Base-by-base conservation (phyloP, 164 flowering plant species). In the Nymphaea thermarum region DNA sequence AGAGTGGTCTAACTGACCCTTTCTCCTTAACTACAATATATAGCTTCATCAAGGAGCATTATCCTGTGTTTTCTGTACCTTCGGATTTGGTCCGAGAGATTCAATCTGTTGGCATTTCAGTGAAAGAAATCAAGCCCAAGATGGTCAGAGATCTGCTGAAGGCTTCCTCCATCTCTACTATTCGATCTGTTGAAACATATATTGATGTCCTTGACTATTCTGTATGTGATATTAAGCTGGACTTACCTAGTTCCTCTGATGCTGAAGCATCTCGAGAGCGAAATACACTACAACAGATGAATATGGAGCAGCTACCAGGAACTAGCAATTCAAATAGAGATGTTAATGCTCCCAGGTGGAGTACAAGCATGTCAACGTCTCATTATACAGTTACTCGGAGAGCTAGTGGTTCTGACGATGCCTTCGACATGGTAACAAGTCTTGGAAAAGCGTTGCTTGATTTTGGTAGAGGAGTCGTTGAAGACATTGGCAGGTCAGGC, bases 61-160 rank as follows among this genome's bases (percentile, higher is more conserved):
- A 94, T 79, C 97, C 91, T 25, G 99, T 94, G 45, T 94, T 94
- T 77, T 86, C 88, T 43, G 93, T 94, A 44, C 97, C 99, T n/a
- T 91, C 97, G 97, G 96, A 91, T 73, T 79, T 94, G 81, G 87
- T 94, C 63, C 77, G 83, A 72, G 99, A 94, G 80, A 83, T 94
- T 71, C 93, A 90, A 74, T 87, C 85, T 11, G 85, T 91, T 70
- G 99, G 99, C 25, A 71, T 86, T 65, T 68, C 75, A 68, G 89
- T 88, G 65, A 81, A 84, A 71, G 95, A 94, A 84, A 84, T 94
- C 68, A 91, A 80, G 77, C 99, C 99, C 65, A 91, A 87, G 81
- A 94, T 94, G 97, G 97, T 94, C 17, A 83, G 99, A 15, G 88
- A 87, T 75, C 96, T 91, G 71, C 82, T 94, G 42, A 83, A 80